Conservation (phyloP, 208 protist genomes). For the Leishmania lainsoni region DNA sequence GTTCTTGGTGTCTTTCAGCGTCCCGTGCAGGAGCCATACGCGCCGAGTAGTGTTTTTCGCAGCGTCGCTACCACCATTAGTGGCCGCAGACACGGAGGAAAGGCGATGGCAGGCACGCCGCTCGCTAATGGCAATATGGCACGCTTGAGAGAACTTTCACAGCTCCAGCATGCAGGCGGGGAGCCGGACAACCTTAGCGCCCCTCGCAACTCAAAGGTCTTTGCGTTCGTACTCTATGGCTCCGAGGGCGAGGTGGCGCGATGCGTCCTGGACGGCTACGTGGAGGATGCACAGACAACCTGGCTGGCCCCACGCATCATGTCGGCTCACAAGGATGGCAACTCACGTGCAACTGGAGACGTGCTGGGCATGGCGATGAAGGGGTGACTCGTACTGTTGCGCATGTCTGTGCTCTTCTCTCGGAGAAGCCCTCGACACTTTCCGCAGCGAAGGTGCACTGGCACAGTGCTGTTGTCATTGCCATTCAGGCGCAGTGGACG, state of each 20-base stretch:
- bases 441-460: neutral
- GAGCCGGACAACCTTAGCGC: neutral
- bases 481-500: slow-evolving; percentile 15
- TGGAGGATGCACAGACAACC: slow-evolving; percentile 17
- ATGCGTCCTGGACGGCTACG: slow-evolving; percentile 25
- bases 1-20: slow-evolving; percentile 32
- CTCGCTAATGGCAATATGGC: neutral
- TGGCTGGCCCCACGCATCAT: neutral
- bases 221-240: slow-evolving; percentile 29
- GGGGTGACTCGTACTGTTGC: neutral
- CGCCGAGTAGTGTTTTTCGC: slow-evolving; percentile 16
- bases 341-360: neutral
- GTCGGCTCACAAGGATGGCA: neutral
- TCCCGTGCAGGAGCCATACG: slow-evolving; percentile 22
- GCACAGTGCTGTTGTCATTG: slow-evolving; percentile 13
- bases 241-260: slow-evolving; percentile 17
- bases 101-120: neutral
- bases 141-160: neutral
- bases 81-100: neutral
- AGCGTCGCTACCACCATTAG: neutral
- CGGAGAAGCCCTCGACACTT: neutral
- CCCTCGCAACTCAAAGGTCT: neutral
- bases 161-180: neutral
- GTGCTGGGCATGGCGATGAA: neutral
- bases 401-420: slow-evolving; percentile 21